These are phyloP conservation scores for Voacanga thouarsii DNA, from an alignment of 257 asterid species.

Conservation along the genomic window DNA sequence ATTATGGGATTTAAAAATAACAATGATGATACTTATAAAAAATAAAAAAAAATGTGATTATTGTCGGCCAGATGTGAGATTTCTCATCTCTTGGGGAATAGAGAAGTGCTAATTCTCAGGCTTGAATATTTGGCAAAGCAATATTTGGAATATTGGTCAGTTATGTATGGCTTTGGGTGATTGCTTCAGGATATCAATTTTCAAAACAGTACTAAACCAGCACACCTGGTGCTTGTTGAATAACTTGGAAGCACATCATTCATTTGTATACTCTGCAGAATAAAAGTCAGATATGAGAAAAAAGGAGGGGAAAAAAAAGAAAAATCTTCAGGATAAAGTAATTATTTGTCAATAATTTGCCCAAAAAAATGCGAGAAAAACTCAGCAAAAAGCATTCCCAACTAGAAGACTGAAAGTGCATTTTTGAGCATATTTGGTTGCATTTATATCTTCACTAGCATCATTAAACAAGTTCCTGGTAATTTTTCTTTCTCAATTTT, in stretches of 20 bases:
- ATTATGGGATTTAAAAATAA: background rate
- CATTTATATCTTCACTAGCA: background rate
- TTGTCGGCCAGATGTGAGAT: background rate
- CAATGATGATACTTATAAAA: background rate
- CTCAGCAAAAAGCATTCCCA: background rate
- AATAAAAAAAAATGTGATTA: background rate
- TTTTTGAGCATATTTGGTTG: background rate
- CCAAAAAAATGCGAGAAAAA: background rate
- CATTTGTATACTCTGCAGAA: conserved; percentile 4
- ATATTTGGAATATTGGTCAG: background rate
- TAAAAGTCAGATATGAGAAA: background rate
- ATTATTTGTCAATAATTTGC: background rate
- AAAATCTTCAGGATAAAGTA: background rate
- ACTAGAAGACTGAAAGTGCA: background rate
- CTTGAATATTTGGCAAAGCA: background rate
- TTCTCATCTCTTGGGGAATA: background rate
- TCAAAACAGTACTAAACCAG: background rate
- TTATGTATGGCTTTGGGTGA: background rate
- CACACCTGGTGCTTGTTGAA: background rate
- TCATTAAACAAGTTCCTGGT: background rate
- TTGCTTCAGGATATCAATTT: background rate
- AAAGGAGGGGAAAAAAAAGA: background rate
- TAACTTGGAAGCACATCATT: background rate
- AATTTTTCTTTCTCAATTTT: background rate
- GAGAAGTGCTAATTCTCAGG: background rate